Conservation (phyloP, 768 basidiomycete genomes). For the Russula earlei region DNA sequence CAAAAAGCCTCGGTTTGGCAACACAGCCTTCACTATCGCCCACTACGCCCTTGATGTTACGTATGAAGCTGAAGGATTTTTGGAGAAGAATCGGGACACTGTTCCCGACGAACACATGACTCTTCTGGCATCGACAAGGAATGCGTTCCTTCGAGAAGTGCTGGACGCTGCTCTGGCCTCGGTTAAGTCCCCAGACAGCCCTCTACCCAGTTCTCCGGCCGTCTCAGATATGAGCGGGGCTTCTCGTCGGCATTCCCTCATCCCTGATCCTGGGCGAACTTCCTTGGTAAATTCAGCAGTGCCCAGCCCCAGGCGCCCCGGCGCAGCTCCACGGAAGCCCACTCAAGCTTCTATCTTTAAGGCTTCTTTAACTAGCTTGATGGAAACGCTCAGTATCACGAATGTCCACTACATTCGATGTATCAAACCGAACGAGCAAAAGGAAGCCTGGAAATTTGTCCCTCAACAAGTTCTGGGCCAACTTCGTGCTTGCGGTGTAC, state of each 20-base stretch:
- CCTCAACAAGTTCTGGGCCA: constrained; percentile 94
- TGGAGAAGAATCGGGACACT: constrained; percentile 98
- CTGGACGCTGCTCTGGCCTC: constrained; percentile 82
- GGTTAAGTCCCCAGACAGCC: constrained; percentile 54
- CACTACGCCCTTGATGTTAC: constrained; percentile 98
- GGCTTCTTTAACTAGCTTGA: constrained; percentile 80
- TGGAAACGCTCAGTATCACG: constrained; percentile 95
- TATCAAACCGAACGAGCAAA: constrained; percentile 97
- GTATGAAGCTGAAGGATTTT: constrained; percentile 95
- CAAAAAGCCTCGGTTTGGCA: constrained; percentile 99
- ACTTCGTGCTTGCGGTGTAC: constrained; percentile 93
- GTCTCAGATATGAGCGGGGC: constrained; percentile 69
- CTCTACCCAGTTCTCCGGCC: constrained; percentile 65
- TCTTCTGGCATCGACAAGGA: constrained; percentile 77
- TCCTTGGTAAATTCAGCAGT: constrained; percentile 51
- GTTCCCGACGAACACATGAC: constrained; percentile 97
- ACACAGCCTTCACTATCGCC: constrained; percentile 92
- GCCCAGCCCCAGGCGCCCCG: constrained; percentile 51
- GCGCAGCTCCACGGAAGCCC: constrained; percentile 74
- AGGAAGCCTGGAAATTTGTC: constrained; percentile 93
- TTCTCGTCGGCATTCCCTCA: constrained; percentile 74
- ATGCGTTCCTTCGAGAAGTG: constrained; percentile 90
- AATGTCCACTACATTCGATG: constrained; percentile 99
- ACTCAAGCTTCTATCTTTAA: constrained; percentile 99
- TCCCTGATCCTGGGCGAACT: constrained; percentile 79